Conservation (phyloP, 108 stramenopile species). For the Skeletonema grethae region DNA sequence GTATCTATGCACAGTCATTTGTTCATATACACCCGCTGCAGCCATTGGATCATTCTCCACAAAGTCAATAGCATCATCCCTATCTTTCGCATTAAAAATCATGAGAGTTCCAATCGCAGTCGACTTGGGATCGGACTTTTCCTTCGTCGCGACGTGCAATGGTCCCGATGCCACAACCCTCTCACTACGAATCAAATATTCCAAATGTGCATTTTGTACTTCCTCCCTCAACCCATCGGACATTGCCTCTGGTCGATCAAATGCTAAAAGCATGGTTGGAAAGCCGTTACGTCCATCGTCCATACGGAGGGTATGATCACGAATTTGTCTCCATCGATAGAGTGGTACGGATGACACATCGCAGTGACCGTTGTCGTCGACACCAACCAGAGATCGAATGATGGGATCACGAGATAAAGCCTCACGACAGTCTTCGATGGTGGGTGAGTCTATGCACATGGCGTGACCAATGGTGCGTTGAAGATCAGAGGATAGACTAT, state of each 20-base stretch:
- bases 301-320: slow-evolving; percentile 73
- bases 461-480: slow-evolving; percentile 73
- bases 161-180: slow-evolving; percentile 75
- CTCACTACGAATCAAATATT: slow-evolving; percentile 79
- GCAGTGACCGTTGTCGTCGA: slow-evolving; percentile 38
- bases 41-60: slow-evolving; percentile 75
- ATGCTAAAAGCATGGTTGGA: slow-evolving; percentile 65
- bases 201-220: slow-evolving; percentile 50
- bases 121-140: slow-evolving; percentile 73
- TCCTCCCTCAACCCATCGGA: slow-evolving; percentile 55
- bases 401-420: slow-evolving; percentile 71
- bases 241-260: slow-evolving; percentile 64
- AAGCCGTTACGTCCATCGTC: slow-evolving; percentile 81
- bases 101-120: slow-evolving; percentile 73
- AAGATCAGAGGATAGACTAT: slow-evolving; percentile 77
- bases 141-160: slow-evolving; percentile 70
- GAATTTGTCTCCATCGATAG: slow-evolving; percentile 87
- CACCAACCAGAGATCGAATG: slow-evolving; percentile 60
- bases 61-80: slow-evolving; percentile 79
- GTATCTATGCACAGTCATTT: slow-evolving; percentile 75
- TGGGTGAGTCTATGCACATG: slow-evolving; percentile 76
- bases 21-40: slow-evolving; percentile 71
- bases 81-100: slow-evolving; percentile 79
- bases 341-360: slow-evolving; percentile 58
- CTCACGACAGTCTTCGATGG: slow-evolving; percentile 64